A percentile compares a stretch with the other conserved stretches of the same genome.
Conservation (phyloP, 306 rosid species). For the Cyamopsis tetragonoloba region DNA sequence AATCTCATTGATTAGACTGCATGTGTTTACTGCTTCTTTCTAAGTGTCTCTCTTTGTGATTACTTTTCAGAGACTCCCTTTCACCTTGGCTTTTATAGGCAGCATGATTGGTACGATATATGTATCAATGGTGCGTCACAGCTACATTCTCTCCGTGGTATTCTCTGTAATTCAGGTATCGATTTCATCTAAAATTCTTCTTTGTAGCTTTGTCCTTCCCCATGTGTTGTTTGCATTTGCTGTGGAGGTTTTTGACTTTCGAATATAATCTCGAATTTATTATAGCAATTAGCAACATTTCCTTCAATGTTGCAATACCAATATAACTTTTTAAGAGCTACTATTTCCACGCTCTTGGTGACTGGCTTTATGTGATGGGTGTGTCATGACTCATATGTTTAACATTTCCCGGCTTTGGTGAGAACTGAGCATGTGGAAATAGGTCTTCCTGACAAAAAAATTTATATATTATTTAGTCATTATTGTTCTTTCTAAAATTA, state of each 20-base stretch:
- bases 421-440: constrained; percentile 3
- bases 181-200: not conserved
- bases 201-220: constrained; percentile 4
- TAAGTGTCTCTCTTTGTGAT: constrained; percentile 15
- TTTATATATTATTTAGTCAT: not conserved
- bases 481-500: not conserved
- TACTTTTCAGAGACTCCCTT: constrained; percentile 82
- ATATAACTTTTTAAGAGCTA: not conserved
- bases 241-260: constrained; percentile 10
- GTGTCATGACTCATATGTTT: constrained; percentile 7
- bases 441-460: not conserved
- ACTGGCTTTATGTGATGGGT: not conserved
- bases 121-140: constrained; percentile 95
- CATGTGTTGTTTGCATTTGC: constrained; percentile 5
- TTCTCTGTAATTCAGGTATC: constrained; percentile 94
- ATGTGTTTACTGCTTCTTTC: not conserved
- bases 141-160: constrained; percentile 88
- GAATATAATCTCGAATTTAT: constrained; percentile 3
- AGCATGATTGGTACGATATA: constrained; percentile 88
- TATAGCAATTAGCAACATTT: constrained; percentile 1
- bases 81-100: constrained; percentile 72
- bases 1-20: constrained; percentile 12
- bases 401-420: constrained; percentile 3
- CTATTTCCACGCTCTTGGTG: not conserved
- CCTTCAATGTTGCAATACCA: not conserved